A percentile compares a stretch with the other conserved stretches of the same genome.
phyloP scores from a whole-genome alignment of 768 basidiomycete species.

The Cystoderma amianthinum region DNA sequence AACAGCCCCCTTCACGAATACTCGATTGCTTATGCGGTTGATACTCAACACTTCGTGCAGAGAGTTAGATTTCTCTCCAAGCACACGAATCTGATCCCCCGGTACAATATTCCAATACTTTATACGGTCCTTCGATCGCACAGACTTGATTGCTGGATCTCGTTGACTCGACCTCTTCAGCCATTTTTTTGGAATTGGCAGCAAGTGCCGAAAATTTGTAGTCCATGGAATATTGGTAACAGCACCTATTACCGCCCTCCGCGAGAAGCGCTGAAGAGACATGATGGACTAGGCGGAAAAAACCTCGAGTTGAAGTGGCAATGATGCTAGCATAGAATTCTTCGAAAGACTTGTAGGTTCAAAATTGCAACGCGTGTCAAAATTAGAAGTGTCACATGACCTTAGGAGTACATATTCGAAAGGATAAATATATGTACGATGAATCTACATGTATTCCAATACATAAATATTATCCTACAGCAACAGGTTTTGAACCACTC shows the following conservation, averaged over 20 bases:
- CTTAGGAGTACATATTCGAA: not conserved
- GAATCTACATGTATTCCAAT: too few relatives aligned
- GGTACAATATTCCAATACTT: slow-evolving; percentile 87
- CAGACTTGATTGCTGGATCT: slow-evolving; percentile 46
- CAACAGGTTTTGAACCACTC: slow-evolving; percentile 29
- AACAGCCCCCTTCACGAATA: slow-evolving; percentile 40
- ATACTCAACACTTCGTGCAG: slow-evolving; percentile 69
- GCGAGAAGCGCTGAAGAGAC: slow-evolving; percentile 25
- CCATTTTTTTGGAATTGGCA: slow-evolving; percentile 53
- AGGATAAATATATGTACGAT: too few relatives aligned
- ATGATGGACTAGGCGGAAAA: slow-evolving; percentile 9
- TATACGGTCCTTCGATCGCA: slow-evolving; percentile 60
- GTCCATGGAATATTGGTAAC: slow-evolving; percentile 50
- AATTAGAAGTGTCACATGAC: slow-evolving; percentile 1
- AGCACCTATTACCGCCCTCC: slow-evolving; percentile 33
- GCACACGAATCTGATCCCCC: slow-evolving; percentile 70
- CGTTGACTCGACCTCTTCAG: slow-evolving; percentile 32
- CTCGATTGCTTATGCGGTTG: slow-evolving; percentile 67
- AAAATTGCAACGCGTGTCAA: not conserved
- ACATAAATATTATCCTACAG: slow-evolving; percentile 20
- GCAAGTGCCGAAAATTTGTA: slow-evolving; percentile 61
- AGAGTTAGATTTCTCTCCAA: slow-evolving; percentile 52
- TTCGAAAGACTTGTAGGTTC: not conserved
- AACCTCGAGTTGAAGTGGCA: too few relatives aligned
- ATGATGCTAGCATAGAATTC: too few relatives aligned